Evolutionary conservation across 2,329 filamentous ascomycete species (phyloP).

Genomic region (Fusarium sp.): DNA sequence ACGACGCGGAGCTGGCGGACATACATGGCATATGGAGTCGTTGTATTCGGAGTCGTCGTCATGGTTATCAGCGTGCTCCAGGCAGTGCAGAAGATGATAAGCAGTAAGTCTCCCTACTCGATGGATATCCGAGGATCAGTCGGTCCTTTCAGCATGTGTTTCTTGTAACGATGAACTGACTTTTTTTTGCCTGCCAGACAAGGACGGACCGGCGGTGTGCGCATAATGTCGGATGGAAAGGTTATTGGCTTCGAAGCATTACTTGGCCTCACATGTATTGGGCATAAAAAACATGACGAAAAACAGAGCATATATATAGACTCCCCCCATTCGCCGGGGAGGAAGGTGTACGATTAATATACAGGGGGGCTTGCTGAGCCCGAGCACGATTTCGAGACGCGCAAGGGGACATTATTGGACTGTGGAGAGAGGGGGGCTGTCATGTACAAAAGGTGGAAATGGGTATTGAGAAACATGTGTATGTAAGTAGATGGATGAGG

Average conservation of each 20-base stretch:
- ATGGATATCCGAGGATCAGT: not conserved
- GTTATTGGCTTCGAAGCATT: slow-evolving; percentile 1
- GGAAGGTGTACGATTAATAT: slow-evolving; percentile 24
- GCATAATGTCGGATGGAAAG: slow-evolving; percentile 16
- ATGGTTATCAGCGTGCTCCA: slow-evolving; percentile 85
- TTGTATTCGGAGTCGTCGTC: slow-evolving; percentile 82
- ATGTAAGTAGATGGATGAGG: slow-evolving; percentile 1
- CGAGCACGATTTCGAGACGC: not conserved
- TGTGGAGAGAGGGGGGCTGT: not conserved
- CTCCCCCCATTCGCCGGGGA: not conserved
- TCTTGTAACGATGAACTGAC: slow-evolving; percentile 26
- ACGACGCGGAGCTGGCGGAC: slow-evolving; percentile 82
- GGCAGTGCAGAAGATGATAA: slow-evolving; percentile 75
- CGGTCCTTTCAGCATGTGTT: not conserved
- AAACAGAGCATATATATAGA: slow-evolving; percentile 35
- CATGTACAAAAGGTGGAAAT: slow-evolving; percentile 31
- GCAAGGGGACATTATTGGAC: not conserved
- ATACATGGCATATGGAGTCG: slow-evolving; percentile 76
- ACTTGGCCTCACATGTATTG: slow-evolving; percentile 8
- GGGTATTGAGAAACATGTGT: slow-evolving; percentile 2
- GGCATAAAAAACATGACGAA: slow-evolving; percentile 17
- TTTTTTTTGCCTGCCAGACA: slow-evolving; percentile 23
- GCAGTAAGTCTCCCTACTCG: slow-evolving; percentile 48
- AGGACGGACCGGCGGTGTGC: slow-evolving; percentile 44
- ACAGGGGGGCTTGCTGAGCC: not conserved